Evolutionary conservation across 176 grass and related monocot genomes (phyloP).

Genomic region (Miscanthus lutarioriparius): DNA sequence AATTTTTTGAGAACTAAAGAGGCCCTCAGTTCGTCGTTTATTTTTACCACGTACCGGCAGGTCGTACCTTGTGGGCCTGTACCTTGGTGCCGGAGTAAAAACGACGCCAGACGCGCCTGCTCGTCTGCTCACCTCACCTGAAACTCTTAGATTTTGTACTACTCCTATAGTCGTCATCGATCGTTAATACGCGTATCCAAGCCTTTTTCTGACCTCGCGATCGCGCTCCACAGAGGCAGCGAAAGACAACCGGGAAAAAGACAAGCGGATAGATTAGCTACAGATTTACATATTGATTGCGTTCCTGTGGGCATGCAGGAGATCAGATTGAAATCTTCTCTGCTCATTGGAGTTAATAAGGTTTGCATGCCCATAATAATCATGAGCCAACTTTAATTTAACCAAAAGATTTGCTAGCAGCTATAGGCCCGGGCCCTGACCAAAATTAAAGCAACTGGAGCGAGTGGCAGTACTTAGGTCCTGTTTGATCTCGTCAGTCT

Average conservation of each 20-base stretch:
- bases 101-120: background rate
- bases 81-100: no score
- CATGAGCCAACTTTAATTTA: background rate
- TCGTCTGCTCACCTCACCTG: no score
- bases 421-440: background rate
- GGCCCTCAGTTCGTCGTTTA: no score
- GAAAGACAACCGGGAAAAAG: slow-evolving; percentile 2
- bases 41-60: background rate
- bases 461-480: background rate
- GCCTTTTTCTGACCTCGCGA: background rate
- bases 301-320: background rate
- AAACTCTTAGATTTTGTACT: no score
- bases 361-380: background rate
- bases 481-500: background rate
- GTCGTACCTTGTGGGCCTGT: background rate
- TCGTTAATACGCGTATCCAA: background rate
- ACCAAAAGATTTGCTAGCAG: background rate
- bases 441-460: background rate
- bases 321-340: background rate
- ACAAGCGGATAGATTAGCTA: background rate
- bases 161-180: background rate
- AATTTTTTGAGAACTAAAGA: no score
- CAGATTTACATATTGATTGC: slow-evolving; percentile 7
- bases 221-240: background rate
- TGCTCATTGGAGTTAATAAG: background rate